Percentiles rank a stretch among this genome's conserved stretches.
Conservation (phyloP, 495 filamentous ascomycete species). For the Aspergillus sparsus region DNA sequence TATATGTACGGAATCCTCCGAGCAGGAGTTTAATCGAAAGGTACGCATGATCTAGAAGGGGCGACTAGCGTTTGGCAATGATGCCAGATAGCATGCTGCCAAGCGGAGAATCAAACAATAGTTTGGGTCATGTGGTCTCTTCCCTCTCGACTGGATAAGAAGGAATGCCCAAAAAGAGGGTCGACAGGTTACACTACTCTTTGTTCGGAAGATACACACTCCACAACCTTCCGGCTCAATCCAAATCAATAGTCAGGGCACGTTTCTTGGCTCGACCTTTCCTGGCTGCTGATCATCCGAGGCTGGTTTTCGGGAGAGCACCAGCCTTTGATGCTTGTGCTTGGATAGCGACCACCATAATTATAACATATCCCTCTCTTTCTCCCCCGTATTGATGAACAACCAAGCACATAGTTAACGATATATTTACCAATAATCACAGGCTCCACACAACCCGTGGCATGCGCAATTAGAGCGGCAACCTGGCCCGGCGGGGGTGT, state of each 20-base stretch:
- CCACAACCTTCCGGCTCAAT: conserved; percentile 7
- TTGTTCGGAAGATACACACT: conserved; percentile 4
- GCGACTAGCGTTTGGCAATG: conserved; percentile 5
- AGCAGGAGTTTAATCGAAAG: not conserved
- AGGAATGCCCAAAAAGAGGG: conserved; percentile 17
- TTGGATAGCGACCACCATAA: not conserved
- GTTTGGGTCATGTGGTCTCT: conserved; percentile 18
- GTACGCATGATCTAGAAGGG: conserved; percentile 11
- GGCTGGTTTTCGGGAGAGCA: conserved; percentile 36
- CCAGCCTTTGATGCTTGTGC: conserved; percentile 33
- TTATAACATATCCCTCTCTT: not conserved
- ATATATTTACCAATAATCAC: not conserved
- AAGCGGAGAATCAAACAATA: conserved; percentile 20
- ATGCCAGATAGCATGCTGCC: conserved; percentile 18
- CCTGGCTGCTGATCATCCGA: conserved; percentile 47
- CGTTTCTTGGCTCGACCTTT: conserved; percentile 31
- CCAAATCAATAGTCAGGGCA: conserved; percentile 27
- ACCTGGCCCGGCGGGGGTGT: conserved; percentile 2
- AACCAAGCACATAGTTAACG: not conserved
- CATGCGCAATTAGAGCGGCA: conserved; percentile 11
- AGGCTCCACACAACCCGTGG: not conserved
- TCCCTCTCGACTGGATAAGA: not conserved
- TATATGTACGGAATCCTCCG: conserved; percentile 1
- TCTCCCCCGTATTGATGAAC: not conserved
- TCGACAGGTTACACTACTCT: conserved; percentile 15